phyloP scores from a whole-genome alignment of 495 filamentous ascomycete genomes.

The Podospora didyma region DNA sequence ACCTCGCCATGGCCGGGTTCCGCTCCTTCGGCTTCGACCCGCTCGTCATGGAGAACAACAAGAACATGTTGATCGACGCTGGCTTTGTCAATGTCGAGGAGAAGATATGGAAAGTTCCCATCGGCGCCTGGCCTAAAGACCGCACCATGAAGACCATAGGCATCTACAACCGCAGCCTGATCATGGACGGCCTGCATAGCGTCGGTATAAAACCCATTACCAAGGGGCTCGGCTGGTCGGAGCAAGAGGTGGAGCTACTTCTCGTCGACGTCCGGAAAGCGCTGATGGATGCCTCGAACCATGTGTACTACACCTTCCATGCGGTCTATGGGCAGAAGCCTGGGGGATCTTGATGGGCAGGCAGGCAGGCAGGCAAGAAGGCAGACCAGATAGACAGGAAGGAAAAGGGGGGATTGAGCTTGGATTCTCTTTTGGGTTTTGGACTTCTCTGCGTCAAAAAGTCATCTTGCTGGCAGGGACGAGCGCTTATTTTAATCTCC shows the following conservation, averaged over 20 bases:
- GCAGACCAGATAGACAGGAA: no score
- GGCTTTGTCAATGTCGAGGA: slow-evolving; percentile 61
- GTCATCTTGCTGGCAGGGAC: no score
- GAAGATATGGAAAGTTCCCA: slow-evolving; percentile 47
- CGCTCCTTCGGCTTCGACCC: slow-evolving; percentile 37
- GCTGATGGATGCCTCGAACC: slow-evolving; percentile 45
- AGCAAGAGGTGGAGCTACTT: slow-evolving; percentile 51
- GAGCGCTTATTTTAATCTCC: no score
- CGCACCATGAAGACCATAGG: slow-evolving; percentile 49
- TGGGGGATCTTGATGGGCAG: no score
- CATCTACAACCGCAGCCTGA: slow-evolving; percentile 34
- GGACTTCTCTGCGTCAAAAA: no score
- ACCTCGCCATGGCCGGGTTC: slow-evolving; percentile 26
- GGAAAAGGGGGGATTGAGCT: no score
- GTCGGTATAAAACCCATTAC: slow-evolving; percentile 46
- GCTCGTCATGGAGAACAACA: slow-evolving; percentile 44
- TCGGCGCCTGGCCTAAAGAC: slow-evolving; percentile 55
- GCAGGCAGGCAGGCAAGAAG: no score
- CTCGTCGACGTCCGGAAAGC: slow-evolving; percentile 52
- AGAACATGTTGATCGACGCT: slow-evolving; percentile 43
- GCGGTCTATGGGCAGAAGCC: slow-evolving; percentile 30
- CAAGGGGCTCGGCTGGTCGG: slow-evolving; percentile 50
- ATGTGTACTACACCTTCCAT: slow-evolving; percentile 39
- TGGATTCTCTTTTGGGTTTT: no score
- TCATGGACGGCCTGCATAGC: slow-evolving; percentile 40